Conservation (phyloP, 2,329 filamentous ascomycete genomes). For the Diaporthe citrichinensis region DNA sequence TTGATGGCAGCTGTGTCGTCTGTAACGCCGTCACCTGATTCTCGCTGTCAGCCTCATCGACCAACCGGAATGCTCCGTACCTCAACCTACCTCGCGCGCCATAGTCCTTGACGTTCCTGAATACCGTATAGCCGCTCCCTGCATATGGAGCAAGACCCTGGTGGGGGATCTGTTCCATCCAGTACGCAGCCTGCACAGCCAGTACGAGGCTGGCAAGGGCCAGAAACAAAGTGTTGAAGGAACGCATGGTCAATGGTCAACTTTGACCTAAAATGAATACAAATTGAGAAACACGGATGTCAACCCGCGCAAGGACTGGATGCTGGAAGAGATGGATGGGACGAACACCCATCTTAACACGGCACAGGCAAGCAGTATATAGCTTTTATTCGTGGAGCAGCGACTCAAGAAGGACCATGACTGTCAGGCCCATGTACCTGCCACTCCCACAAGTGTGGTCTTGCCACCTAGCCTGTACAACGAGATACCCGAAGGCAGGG, state of each 20-base stretch:
- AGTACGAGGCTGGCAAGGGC: constrained; percentile 49
- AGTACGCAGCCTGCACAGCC: constrained; percentile 47
- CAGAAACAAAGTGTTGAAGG: constrained; percentile 46
- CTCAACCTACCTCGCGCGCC: constrained; percentile 54
- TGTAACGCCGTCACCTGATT: constrained; percentile 58
- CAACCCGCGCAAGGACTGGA: constrained; percentile 3
- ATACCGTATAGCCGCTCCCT: constrained; percentile 57
- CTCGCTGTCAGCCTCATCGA: constrained; percentile 5
- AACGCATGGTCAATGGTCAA: constrained; percentile 46
- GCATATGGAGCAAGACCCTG: constrained; percentile 61
- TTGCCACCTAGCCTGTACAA: constrained; percentile 14
- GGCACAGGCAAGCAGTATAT: constrained; percentile 37
- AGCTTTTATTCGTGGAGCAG: background rate
- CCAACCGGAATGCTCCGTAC: background rate
- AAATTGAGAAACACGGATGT: constrained; percentile 32
- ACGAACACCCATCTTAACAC: constrained; percentile 34
- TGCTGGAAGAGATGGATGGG: constrained; percentile 20
- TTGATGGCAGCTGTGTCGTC: constrained; percentile 64
- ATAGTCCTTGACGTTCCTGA: constrained; percentile 64
- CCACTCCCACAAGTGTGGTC: constrained; percentile 29
- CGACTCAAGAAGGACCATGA: background rate
- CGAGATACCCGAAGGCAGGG: constrained; percentile 34
- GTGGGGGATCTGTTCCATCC: constrained; percentile 54
- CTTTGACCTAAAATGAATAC: constrained; percentile 2
- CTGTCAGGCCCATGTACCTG: constrained; percentile 16